Base-by-base conservation (phyloP, 2,329 filamentous ascomycete genomes). In the Fusarium subglutinans region DNA sequence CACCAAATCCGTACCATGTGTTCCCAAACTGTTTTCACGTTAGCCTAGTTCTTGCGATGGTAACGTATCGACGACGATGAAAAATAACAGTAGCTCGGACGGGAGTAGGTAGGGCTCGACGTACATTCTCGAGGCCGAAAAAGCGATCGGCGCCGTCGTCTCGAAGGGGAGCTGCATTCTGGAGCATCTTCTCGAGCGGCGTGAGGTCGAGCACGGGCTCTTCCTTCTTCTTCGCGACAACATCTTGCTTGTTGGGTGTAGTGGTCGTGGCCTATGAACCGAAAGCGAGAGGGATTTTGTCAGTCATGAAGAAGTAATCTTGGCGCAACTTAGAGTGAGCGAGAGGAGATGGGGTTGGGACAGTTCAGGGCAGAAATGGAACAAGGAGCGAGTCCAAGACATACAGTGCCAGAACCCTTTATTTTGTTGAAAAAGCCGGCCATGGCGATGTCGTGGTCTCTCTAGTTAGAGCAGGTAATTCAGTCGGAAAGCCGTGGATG, bases 71-170 rank as follows among this genome's bases (percentile, higher is more conserved):
- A 53, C 47, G 37, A 28, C 59, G 44, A 56, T 57, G 33, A 50
- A 18, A 54, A 28, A 37, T 30, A 43, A 37, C 38, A 33, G 45
- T 30, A 59, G 63, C 60, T 61, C 57, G 24, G 44, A 26, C 64
- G 51, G 57, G 43, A 63, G 28, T 51, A 41, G 65, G 24, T 26
- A 50, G 50, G 48, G 38, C 63, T 70, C 73, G 58, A 87, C 94
- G 84, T 88, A 98, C 96, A 85, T 99, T 99, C 84, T 99, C 96
- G 82, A 98, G 92, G 22, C 96, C 96, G 84, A 97, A 98, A 86
- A 98, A 99, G 86, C 98, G 97, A 86, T 98, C 96, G 81, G 94
- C 98, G 61, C 96, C 96, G 83, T 98, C 95, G 76, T 89, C 87
- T 79, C 94, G 91, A 76, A 97, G 85, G 6, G 95, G 91, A 8